These are phyloP conservation scores for Xenosphaeropsis pyriputrescens DNA, from an alignment of 2,329 filamentous ascomycete species.

Conservation along the genomic window DNA sequence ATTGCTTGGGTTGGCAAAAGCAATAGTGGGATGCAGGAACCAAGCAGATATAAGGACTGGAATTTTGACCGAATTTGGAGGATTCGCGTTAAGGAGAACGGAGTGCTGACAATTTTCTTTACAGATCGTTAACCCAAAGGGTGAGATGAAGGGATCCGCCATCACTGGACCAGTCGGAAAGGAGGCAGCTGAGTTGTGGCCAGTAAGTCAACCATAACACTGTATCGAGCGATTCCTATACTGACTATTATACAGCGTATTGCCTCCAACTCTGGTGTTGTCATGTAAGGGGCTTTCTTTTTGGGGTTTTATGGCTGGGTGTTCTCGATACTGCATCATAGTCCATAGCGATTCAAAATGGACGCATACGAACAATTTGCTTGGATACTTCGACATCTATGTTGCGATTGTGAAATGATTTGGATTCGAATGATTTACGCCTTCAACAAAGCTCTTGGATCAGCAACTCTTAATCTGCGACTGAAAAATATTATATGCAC, in stretches of 20 bases:
- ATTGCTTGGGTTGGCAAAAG: not conserved
- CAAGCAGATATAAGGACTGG: not conserved
- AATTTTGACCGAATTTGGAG: not conserved
- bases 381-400: too few species aligned
- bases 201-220: slow-evolving; percentile 43
- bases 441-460: too few species aligned
- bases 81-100: not conserved
- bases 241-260: slow-evolving; percentile 59
- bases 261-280: slow-evolving; percentile 98
- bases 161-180: slow-evolving; percentile 99
- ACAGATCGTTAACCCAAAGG: slow-evolving; percentile 99
- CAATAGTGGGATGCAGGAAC: not conserved
- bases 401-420: too few species aligned
- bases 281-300: slow-evolving; percentile 65
- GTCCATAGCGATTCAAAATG: slow-evolving; percentile 7
- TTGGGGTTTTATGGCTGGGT: slow-evolving; percentile 13
- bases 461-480: too few species aligned
- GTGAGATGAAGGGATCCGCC: slow-evolving; percentile 99
- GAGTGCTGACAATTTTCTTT: slow-evolving; percentile 20
- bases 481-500: too few species aligned
- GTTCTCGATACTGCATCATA: slow-evolving; percentile 7
- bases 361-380: slow-evolving; percentile 3
- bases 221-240: slow-evolving; percentile 2
- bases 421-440: too few species aligned
- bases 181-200: slow-evolving; percentile 99